phyloP scores from a whole-genome alignment of 345 rosid genomes.

The Kernera saxatilis region DNA sequence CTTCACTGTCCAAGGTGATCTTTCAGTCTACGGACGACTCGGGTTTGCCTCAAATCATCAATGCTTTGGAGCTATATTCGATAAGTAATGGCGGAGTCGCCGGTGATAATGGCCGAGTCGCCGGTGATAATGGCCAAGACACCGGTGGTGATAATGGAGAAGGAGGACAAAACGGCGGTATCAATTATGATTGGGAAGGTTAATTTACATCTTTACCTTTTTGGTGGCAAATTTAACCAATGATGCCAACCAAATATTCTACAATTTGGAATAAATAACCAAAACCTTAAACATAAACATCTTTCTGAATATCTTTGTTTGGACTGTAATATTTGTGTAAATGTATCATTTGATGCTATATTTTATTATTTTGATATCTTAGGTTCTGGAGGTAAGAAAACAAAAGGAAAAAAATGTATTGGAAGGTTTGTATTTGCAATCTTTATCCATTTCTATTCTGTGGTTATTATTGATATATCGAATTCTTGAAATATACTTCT shows the following conservation, averaged over 20 bases:
- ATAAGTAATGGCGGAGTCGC: not conserved
- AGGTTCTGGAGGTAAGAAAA: too few species aligned
- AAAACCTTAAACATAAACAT: not conserved
- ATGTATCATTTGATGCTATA: too few species aligned
- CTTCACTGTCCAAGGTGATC: not conserved
- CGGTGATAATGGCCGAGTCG: not conserved
- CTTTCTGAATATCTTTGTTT: too few species aligned
- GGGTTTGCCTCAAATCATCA: not conserved
- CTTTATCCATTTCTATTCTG: not conserved
- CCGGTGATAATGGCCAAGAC: not conserved
- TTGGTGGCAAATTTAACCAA: too few species aligned
- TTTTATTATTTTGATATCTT: too few species aligned
- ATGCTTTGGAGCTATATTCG: constrained; percentile 3
- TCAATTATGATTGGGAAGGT: not conserved
- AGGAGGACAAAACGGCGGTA: not conserved
- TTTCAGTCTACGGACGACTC: not conserved
- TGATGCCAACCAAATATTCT: not conserved
- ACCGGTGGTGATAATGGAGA: not conserved
- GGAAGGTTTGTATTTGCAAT: too few species aligned
- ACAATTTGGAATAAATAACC: not conserved
- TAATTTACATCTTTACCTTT: not conserved
- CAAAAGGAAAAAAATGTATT: too few species aligned
- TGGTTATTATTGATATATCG: not conserved
- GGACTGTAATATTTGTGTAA: not conserved
- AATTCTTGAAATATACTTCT: not conserved